Evolutionary conservation across 768 basidiomycete species (phyloP).

Genomic region (Boletus pseudo-olivaceus): DNA sequence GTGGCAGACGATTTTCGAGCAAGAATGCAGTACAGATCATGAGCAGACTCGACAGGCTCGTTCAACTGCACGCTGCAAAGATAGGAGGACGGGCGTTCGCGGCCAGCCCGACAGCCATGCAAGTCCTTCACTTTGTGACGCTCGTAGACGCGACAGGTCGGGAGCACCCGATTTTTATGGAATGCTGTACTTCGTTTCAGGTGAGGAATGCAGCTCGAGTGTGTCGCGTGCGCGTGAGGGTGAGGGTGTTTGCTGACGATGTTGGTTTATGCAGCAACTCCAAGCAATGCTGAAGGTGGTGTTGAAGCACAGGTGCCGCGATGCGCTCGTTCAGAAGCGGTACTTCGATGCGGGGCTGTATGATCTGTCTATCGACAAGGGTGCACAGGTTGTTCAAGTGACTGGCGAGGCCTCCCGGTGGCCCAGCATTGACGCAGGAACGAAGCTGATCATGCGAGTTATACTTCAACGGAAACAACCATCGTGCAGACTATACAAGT

Average conservation of each 20-base stretch:
- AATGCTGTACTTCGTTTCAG: conserved; percentile 26
- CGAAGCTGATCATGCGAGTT: conserved; percentile 23
- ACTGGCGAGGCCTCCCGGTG: conserved; percentile 20
- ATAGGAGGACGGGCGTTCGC: conserved; percentile 6
- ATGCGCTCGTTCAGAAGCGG: conserved; percentile 20
- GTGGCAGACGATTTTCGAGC: conserved; percentile 3
- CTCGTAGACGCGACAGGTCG: conserved; percentile 28
- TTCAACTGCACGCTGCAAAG: conserved; percentile 17
- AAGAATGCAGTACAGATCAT: conserved; percentile 16
- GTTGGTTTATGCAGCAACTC: conserved; percentile 17
- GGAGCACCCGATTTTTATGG: conserved; percentile 23
- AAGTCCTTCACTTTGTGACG: conserved; percentile 20
- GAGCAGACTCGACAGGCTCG: conserved; percentile 20
- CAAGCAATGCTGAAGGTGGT: conserved; percentile 17
- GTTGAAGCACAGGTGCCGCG: conserved; percentile 14
- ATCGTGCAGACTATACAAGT: conserved; percentile 11
- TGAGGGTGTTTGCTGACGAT: not conserved
- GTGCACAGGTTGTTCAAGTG: conserved; percentile 19
- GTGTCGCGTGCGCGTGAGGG: too few species aligned
- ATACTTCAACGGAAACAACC: conserved; percentile 18
- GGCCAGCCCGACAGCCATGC: conserved; percentile 18
- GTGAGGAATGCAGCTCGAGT: not conserved
- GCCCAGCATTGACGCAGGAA: conserved; percentile 24
- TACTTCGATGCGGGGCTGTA: conserved; percentile 24
- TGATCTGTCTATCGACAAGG: conserved; percentile 25